Percentiles rank a stretch among this genome's conserved stretches.
These are phyloP conservation scores for Blastobotrys malaysiensis DNA, from an alignment of 1,139 yeast genomes.

Conservation along the genomic window DNA sequence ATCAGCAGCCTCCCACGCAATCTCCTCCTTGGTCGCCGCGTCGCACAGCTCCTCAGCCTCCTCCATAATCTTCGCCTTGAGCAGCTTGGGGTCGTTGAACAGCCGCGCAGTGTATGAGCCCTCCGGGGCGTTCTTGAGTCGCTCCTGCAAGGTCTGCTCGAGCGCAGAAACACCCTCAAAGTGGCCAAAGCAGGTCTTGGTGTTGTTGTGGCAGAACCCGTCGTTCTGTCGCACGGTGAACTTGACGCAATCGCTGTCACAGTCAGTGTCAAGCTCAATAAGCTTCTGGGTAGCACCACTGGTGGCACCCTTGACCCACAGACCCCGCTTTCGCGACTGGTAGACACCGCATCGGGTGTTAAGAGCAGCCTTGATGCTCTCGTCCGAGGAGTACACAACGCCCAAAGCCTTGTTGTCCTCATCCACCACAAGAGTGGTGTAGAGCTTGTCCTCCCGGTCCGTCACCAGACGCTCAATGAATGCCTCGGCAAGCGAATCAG, in stretches of 20 bases:
- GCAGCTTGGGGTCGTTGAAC: constrained; percentile 66
- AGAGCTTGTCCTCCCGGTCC: constrained; percentile 83
- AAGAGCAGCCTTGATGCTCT: constrained; percentile 76
- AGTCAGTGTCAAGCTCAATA: constrained; percentile 63
- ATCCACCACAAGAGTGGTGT: constrained; percentile 78
- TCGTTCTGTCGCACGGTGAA: constrained; percentile 72
- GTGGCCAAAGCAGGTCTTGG: constrained; percentile 74
- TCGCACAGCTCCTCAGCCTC: constrained; percentile 95
- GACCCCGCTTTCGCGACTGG: constrained; percentile 81
- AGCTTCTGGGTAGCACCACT: constrained; percentile 90
- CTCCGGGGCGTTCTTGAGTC: constrained; percentile 61
- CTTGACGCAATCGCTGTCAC: constrained; percentile 88
- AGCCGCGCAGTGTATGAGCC: constrained; percentile 91
- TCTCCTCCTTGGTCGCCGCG: constrained; percentile 62
- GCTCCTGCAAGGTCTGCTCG: constrained; percentile 53
- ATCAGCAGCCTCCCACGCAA: constrained; percentile 98
- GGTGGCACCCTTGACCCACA: constrained; percentile 95
- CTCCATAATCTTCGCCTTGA: constrained; percentile 84
- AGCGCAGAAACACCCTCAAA: constrained; percentile 51
- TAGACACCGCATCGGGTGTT: constrained; percentile 83
- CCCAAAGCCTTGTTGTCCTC: constrained; percentile 66
- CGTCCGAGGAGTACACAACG: constrained; percentile 80
- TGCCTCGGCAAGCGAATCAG: constrained; percentile 31
- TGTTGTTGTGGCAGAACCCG: constrained; percentile 89
- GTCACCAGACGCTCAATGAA: constrained; percentile 54